Evolutionary conservation across 2,329 filamentous ascomycete species (phyloP).

Genomic region (Pseudocercospora fijiensis): DNA sequence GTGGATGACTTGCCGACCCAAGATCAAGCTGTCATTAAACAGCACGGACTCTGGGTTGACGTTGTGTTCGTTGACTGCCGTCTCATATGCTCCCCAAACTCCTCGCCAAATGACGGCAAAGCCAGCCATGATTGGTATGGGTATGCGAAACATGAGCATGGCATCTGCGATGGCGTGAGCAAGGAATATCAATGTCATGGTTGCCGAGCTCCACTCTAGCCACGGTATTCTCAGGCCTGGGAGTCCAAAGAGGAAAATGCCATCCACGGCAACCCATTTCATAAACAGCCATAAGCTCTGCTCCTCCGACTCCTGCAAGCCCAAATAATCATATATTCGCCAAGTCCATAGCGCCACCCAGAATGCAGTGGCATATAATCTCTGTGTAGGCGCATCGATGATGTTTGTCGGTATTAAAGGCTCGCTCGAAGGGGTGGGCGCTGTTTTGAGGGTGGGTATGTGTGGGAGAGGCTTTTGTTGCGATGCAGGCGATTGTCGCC

Average conservation of each 20-base stretch:
- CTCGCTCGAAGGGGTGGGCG: conserved; percentile 32
- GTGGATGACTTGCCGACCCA: conserved; percentile 96
- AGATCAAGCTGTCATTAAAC: conserved; percentile 88
- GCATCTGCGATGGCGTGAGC: conserved; percentile 72
- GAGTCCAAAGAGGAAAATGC: conserved; percentile 79
- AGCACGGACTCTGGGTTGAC: conserved; percentile 86
- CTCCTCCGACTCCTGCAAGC: conserved; percentile 74
- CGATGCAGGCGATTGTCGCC: conserved; percentile 23
- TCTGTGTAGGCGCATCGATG: conserved; percentile 86
- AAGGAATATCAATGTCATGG: conserved; percentile 69
- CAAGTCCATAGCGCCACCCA: conserved; percentile 76
- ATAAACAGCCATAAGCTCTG: conserved; percentile 87
- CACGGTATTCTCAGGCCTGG: conserved; percentile 90
- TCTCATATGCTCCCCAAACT: conserved; percentile 79
- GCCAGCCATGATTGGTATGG: conserved; percentile 74
- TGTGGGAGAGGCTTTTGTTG: conserved; percentile 34
- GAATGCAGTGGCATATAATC: conserved; percentile 79
- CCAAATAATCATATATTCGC: conserved; percentile 83
- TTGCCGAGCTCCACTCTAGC: conserved; percentile 83
- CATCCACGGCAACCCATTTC: conserved; percentile 90
- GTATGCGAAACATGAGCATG: conserved; percentile 87
- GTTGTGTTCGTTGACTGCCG: conserved; percentile 88
- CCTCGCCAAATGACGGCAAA: conserved; percentile 72
- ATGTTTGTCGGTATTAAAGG: conserved; percentile 79
- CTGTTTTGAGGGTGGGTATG: conserved; percentile 24